phyloP scores from a whole-genome alignment of 352 stramenopile species.

The Aphanomyces invadans region DNA sequence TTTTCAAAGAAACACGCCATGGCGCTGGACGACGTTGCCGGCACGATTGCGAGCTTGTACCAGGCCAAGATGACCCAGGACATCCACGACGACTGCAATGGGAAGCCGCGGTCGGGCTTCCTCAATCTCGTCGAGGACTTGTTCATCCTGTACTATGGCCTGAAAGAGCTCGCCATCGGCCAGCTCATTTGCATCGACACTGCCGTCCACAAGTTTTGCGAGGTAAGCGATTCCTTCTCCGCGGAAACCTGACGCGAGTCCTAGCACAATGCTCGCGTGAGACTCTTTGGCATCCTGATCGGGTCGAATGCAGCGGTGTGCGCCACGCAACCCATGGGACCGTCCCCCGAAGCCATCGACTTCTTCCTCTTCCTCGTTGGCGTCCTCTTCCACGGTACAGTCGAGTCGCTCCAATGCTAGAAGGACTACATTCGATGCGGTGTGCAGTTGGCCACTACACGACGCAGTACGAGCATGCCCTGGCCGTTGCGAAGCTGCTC shows the following conservation, averaged over 20 bases:
- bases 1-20: slow-evolving; percentile 63
- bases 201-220: slow-evolving; percentile 55
- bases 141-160: slow-evolving; percentile 71
- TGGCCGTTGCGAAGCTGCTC: slow-evolving; percentile 53
- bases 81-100: slow-evolving; percentile 52
- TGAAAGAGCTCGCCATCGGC: slow-evolving; percentile 72
- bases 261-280: slow-evolving; percentile 55
- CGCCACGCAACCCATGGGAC: slow-evolving; percentile 34
- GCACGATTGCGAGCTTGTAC: slow-evolving; percentile 70
- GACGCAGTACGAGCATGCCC: slow-evolving; percentile 29
- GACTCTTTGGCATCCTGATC: slow-evolving; percentile 59
- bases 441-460: slow-evolving; percentile 22
- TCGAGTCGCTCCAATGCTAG: neutral
- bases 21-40: slow-evolving; percentile 57
- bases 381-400: slow-evolving; percentile 64
- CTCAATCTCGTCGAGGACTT: slow-evolving; percentile 80
- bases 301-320: slow-evolving; percentile 60
- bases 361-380: slow-evolving; percentile 71
- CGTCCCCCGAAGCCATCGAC: slow-evolving; percentile 60
- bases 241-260: too few species aligned
- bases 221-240: slow-evolving; percentile 28
- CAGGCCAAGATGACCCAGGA: slow-evolving; percentile 79
- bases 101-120: slow-evolving; percentile 46
- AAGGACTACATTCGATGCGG: neutral
- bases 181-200: slow-evolving; percentile 72